A percentile compares a stretch with the other conserved stretches of the same genome.
Conservation (phyloP, 306 rosid species). For the Quercus engelmannii region DNA sequence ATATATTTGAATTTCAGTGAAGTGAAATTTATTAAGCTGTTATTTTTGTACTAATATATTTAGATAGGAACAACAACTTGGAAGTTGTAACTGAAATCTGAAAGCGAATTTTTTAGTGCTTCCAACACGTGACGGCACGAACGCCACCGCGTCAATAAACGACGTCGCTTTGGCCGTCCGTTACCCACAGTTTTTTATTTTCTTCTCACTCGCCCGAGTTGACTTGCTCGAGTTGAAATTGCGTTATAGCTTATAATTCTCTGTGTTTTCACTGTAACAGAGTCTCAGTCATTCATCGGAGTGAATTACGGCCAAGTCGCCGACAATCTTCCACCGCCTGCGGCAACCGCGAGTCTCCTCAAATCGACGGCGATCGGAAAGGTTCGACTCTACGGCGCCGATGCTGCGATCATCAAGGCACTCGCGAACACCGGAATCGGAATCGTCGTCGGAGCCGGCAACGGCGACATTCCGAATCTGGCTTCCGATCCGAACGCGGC, state of each 20-base stretch:
- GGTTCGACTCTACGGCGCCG: constrained; percentile 70
- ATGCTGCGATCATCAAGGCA: constrained; percentile 53
- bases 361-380: constrained; percentile 59
- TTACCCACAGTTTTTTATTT: too few relatives aligned
- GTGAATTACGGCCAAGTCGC: constrained; percentile 80
- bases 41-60: too few relatives aligned
- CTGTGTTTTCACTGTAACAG: constrained; percentile 33
- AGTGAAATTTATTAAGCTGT: not conserved
- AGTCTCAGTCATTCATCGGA: constrained; percentile 77
- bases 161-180: too few relatives aligned
- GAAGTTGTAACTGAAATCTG: not conserved
- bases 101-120: not conserved
- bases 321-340: constrained; percentile 69
- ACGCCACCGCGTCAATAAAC: too few relatives aligned
- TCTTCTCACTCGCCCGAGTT: not conserved
- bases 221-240: not conserved
- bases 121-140: not conserved
- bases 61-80: not conserved
- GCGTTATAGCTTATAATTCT: not conserved
- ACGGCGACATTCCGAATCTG: constrained; percentile 61
- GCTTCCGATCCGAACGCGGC: constrained; percentile 73
- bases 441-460: constrained; percentile 55
- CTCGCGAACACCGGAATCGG: constrained; percentile 64
- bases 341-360: constrained; percentile 47
- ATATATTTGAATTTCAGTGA: not conserved